Conservation (phyloP, 2,329 filamentous ascomycete genomes). For the Colletotrichum sublineola region DNA sequence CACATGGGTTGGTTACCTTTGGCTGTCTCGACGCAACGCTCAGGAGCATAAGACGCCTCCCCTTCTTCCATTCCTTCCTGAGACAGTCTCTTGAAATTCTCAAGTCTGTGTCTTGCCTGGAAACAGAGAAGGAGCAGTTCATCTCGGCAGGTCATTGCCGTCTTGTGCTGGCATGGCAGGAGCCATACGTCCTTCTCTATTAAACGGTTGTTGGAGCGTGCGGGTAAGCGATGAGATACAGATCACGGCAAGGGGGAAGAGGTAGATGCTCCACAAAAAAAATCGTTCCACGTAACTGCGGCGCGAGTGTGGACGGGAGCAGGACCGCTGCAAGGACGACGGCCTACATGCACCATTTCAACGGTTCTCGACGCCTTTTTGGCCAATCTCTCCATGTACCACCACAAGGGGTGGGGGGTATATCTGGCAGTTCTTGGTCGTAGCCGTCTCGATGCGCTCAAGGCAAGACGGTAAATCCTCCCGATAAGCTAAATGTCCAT, state of each 20-base stretch:
- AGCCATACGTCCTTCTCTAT: constrained; percentile 3
- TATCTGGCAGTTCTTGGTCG: constrained; percentile 23
- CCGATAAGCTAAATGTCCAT: constrained; percentile 42
- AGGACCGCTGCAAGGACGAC: constrained; percentile 8
- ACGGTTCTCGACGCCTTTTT: constrained; percentile 9
- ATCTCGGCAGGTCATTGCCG: background rate
- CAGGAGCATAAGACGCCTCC: background rate
- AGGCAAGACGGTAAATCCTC: constrained; percentile 41
- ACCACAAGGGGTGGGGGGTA: constrained; percentile 20
- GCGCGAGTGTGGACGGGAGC: background rate
- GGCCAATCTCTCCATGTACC: constrained; percentile 25
- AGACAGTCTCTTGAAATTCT: background rate
- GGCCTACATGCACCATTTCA: constrained; percentile 25
- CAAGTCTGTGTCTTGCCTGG: background rate
- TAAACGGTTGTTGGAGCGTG: background rate
- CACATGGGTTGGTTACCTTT: background rate
- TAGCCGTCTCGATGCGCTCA: constrained; percentile 28
- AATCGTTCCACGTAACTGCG: constrained; percentile 5
- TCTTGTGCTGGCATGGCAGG: background rate
- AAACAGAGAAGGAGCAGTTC: background rate
- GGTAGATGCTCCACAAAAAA: background rate
- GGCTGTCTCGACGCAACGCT: background rate
- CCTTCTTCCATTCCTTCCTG: background rate
- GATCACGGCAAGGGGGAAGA: background rate
- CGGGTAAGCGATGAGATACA: background rate